Base-by-base conservation (phyloP, 371 early-diverging fungal genomes). In the Mortierella polycephala region DNA sequence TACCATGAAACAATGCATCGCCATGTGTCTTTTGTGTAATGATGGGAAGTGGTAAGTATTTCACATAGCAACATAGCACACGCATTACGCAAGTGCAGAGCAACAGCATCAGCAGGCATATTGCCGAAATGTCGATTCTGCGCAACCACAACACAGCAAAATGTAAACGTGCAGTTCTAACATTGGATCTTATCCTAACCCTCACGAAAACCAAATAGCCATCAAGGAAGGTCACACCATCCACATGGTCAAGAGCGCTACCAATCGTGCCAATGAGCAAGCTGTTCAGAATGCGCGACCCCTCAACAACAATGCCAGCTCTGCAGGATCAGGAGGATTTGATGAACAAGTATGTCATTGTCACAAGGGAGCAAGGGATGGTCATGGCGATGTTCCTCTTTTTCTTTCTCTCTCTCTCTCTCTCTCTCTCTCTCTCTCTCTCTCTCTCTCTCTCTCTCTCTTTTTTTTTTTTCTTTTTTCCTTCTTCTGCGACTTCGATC, bases 141-240 rank as follows among this genome's bases (percentile, higher is more conserved):
- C 30, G 30, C 30, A 30, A 57, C 40, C 37, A 20, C 14, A 18
- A 20, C 20, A 18, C 42, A 57, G n/a, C 11, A 12, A 39, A 7
- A 57, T 11, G 42, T 42, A 41, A 11, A 54, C 42, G 52, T 60
- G 54, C 53, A 49, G 11, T 6, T 30, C 40, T 51, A 54, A 23
- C 55, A 47, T 45, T 56, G n/a, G 30, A 30, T 30, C 30, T 4
- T 2, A 30, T 30, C 30, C 30, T 4, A 30, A 30, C 30, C 30
- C 4, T 4, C 4, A 30, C 4, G 30, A 50, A 44, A 45, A 23
- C 56, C 54, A 40, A 20, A 58, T 50, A 87, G 88, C 81, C 72
- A 84, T 91, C 53, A 62, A 64, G 56, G 79, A 86, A 60, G 90
- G 89, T 10, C 87, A 89, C 74, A 88, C 89, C 4, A 81, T 91